Evolutionary conservation across 768 basidiomycete genomes (phyloP), one percentile per base, ranked within the genome.

Genomic region (Suillus placidus): DNA sequence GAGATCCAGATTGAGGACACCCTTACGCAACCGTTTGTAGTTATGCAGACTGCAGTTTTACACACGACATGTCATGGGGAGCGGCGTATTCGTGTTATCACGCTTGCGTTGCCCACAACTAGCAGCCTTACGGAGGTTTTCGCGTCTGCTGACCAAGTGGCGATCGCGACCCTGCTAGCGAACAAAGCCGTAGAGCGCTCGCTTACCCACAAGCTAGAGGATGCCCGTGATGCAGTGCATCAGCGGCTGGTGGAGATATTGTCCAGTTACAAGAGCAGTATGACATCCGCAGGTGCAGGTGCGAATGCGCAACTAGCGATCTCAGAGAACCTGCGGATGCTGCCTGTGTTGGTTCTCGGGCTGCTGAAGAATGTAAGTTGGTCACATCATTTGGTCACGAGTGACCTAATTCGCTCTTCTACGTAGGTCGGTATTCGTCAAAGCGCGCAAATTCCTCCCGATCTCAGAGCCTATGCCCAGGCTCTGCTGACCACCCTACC

Each of bases 1-100:
- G 97, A 99, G 76, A 83, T 98, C 13, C 92, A 96, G 75, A 93
- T 99, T 68, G 97, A 99, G 76, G 97, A 99, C 76, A 91, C 92
- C 42, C 85, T 99, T 69, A 94, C 91, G 0, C 83, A 91, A 34
- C 92, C 96, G 0, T 94, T 94, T 72, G 94, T 97, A 52, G 95
- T 97, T 42, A 82, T 98, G 78, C 97, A 98, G 76, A 95, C 95
- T 35, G 97, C 94, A 14, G 89, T 98, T 23, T 83, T 99, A 30
- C 95, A 98, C 76, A 97, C 96, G 0, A 95, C 95, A 0, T 95
- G 92, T 75, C 96, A 89, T 70, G 96, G 94, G 69, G 94, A 96
- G 78, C 87, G 95, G 49, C 88, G 95, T 23, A 95, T 97, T 71
- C 89, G 95, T 70, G 95, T 97, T 64, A 83, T 97, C 71, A 96